Evolutionary conservation across 495 filamentous ascomycete genomes (phyloP).

Genomic region (Penicillium dipodomyicola): DNA sequence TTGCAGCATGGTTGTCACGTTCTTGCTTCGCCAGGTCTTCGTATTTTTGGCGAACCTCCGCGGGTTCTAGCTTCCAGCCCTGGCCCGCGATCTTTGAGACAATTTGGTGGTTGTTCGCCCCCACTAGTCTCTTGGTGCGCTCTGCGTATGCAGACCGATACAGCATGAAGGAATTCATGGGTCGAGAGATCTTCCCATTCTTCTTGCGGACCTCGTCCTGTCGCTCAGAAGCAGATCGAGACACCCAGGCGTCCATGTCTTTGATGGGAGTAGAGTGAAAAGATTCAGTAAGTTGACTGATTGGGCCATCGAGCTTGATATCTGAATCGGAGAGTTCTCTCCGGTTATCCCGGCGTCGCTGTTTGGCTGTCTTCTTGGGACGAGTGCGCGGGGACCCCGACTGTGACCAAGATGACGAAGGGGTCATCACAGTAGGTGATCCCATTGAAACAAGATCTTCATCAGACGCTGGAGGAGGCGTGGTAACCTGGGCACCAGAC

Average conservation of each 20-base stretch:
- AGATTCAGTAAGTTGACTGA: slow-evolving; percentile 75
- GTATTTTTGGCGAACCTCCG: slow-evolving; percentile 71
- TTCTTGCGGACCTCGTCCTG: slow-evolving; percentile 63
- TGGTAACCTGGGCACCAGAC: slow-evolving; percentile 24
- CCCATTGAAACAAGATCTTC: slow-evolving; percentile 16
- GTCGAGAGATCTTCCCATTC: slow-evolving; percentile 80
- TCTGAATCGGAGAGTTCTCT: slow-evolving; percentile 5
- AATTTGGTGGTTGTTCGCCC: slow-evolving; percentile 90
- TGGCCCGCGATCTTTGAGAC: slow-evolving; percentile 80
- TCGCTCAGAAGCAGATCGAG: slow-evolving; percentile 64
- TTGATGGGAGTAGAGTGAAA: slow-evolving; percentile 58
- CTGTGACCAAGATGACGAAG: slow-evolving; percentile 9
- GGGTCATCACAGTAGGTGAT: background rate
- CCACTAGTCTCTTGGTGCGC: slow-evolving; percentile 75
- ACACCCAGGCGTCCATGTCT: slow-evolving; percentile 82
- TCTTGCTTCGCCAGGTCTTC: slow-evolving; percentile 78
- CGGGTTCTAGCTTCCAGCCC: slow-evolving; percentile 82
- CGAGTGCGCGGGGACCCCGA: slow-evolving; percentile 9
- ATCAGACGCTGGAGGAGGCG: slow-evolving; percentile 28
- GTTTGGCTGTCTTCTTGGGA: slow-evolving; percentile 5
- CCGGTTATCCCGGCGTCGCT: slow-evolving; percentile 4
- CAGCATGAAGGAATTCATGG: slow-evolving; percentile 99
- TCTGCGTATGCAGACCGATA: slow-evolving; percentile 93
- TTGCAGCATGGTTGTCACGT: slow-evolving; percentile 77
- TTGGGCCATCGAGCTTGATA: slow-evolving; percentile 45